Base-by-base conservation (phyloP, 495 filamentous ascomycete genomes). In the Neurospora sublineolata region DNA sequence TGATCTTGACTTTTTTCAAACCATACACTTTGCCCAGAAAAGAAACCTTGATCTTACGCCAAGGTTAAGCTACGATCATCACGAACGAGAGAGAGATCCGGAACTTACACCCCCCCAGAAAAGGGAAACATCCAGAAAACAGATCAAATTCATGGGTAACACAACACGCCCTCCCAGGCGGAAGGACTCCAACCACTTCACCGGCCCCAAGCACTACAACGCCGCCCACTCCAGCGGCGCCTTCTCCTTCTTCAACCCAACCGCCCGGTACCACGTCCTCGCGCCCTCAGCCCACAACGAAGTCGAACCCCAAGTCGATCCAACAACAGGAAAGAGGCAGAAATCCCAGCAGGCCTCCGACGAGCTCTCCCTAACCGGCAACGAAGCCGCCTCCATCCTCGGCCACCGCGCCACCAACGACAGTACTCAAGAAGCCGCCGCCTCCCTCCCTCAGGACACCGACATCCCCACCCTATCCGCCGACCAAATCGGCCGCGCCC, bases 201-300 rank as follows among this genome's bases (percentile, higher is more conserved):
- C 52, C 16, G 69, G 72, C 14, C 14, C 52, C 18, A 70, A 60
- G 38, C 9, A 40, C 12, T 33, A 69, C 5, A 67, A 71, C 27
- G 72, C 68, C 20, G 14, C 36, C 0, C 67, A 72, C 41, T 42
- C 73, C 27, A 12, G 64, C 7, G 73, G 76, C 8, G 72, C 77
- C 4, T 46, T 77, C 16, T 9, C 58, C 68, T 79, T 78, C 64
- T 67, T 79, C 67, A 78, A 77, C 58, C 76, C 75, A 4, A 80
- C 79, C 5, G 72, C 69, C 14, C 74, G 73, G 12, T 75, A 75
- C 60, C 70, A 71, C 14, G 72, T 41, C 46, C 39, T 75, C 41
- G 12, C 67, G 30, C 18, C 71, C 18, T 16, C 27, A 7, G 5
- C 1, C 23, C n/a, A 37, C 71, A 23, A 27, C 40, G 11, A 69